Evolutionary conservation across 1,284 basidiomycete species (phyloP).

Genomic region (Sphagnurus paluster): DNA sequence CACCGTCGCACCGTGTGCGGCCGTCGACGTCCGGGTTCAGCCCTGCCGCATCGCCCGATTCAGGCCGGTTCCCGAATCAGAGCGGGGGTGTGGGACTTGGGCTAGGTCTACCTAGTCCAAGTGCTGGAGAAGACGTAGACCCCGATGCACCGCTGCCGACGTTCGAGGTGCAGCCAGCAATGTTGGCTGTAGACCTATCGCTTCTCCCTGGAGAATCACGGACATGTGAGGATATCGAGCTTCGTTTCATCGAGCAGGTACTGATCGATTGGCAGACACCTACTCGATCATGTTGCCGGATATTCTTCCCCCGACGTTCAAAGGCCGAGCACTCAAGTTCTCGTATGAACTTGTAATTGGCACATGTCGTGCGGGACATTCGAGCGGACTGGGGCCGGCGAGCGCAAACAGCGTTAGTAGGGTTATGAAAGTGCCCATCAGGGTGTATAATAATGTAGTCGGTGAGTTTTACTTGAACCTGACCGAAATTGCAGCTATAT

Average conservation of each 20-base stretch:
- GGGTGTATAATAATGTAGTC: conserved; percentile 82
- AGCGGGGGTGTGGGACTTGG: conserved; percentile 21
- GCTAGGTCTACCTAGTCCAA: conserved; percentile 21
- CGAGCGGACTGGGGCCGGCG: conserved; percentile 16
- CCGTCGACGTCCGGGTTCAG: conserved; percentile 1
- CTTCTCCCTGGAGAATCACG: conserved; percentile 80
- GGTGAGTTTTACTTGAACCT: conserved; percentile 44
- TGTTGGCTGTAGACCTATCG: conserved; percentile 81
- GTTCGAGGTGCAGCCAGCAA: conserved; percentile 78
- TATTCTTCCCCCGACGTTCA: conserved; percentile 87
- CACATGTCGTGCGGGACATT: conserved; percentile 65
- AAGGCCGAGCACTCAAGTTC: conserved; percentile 82
- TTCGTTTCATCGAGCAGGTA: conserved; percentile 3
- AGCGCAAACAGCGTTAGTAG: conserved; percentile 62
- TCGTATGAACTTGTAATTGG: conserved; percentile 89
- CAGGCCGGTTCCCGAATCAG: conserved; percentile 11
- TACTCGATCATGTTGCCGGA: conserved; percentile 78
- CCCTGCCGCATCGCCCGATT: conserved; percentile 11
- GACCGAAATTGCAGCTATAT: background rate
- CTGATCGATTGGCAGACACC: conserved; percentile 51
- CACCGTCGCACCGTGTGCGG: conserved; percentile 5
- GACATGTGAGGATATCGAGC: conserved; percentile 60
- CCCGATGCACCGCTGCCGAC: conserved; percentile 75
- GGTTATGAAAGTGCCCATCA: conserved; percentile 86
- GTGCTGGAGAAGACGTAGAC: conserved; percentile 47